Evolutionary conservation across 2,329 filamentous ascomycete species (phyloP).

Genomic region (Xylariomycetidae sp.): DNA sequence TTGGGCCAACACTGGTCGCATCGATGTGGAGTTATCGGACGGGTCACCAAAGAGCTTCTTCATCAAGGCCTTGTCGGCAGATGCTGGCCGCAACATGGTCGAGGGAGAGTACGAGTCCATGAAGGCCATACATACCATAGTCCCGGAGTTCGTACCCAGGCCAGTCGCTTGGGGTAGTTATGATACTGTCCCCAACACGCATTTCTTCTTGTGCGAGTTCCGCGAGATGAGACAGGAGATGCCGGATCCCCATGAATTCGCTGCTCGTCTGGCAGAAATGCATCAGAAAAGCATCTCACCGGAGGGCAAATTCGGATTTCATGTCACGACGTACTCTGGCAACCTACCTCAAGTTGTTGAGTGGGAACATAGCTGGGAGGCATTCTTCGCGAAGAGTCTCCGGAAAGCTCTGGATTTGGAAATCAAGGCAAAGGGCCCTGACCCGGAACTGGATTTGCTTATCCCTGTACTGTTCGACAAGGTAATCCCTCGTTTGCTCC

Average conservation of each 20-base stretch:
- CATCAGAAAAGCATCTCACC: constrained; percentile 13
- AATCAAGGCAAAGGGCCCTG: constrained; percentile 8
- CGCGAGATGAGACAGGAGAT: constrained; percentile 22
- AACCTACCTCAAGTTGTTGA: constrained; percentile 12
- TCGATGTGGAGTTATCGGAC: too few relatives aligned
- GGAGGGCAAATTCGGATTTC: constrained; percentile 21
- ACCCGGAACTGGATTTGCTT: constrained; percentile 8
- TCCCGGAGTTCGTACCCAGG: constrained; percentile 2
- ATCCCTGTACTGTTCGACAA: constrained; percentile 6
- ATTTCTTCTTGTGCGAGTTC: constrained; percentile 34
- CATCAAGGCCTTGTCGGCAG: too few relatives aligned
- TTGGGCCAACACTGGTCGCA: too few relatives aligned
- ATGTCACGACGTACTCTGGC: constrained; percentile 13
- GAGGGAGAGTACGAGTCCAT: constrained; percentile 3
- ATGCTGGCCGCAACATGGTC: too few relatives aligned
- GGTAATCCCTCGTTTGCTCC: constrained; percentile 12
- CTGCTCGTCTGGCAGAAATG: constrained; percentile 3
- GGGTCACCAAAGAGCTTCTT: too few relatives aligned
- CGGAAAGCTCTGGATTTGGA: constrained; percentile 6
- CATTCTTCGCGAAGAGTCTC: constrained; percentile 12
- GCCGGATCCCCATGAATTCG: constrained; percentile 6
- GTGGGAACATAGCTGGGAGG: constrained; percentile 18
- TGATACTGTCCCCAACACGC: constrained; percentile 1
- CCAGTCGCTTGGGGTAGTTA: constrained; percentile 3
- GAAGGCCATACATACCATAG: neutral